Base-by-base conservation (phyloP, 2,329 filamentous ascomycete genomes). In the Talaromyces sp. region DNA sequence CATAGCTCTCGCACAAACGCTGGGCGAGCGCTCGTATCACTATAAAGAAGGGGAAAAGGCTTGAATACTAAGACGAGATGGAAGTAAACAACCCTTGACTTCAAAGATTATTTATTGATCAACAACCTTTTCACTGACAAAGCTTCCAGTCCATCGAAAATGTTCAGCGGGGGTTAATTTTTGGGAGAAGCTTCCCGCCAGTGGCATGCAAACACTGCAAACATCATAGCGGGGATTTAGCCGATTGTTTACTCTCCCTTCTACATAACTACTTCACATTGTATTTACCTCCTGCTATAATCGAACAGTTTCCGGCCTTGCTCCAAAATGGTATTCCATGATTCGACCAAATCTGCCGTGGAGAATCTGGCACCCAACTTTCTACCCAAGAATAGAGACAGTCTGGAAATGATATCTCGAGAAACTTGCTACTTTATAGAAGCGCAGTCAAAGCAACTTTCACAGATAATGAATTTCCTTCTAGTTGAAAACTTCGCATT, bases 1-100 rank as follows among this genome's bases (percentile, higher is more conserved):
- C 95, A 99, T 98, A 73, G 71, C 82, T 63, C 19, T 69, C n/a
- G 61, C 66, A 51, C 49, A 58, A 58, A 47, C 61, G 31, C 51
- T 29, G 66, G 27, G 15, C 49, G 53, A 65, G 36, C 56, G 56
- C 22, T 59, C 8, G 38, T 59, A 59, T 59, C 15, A 43, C 56
- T 58, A 49, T 56, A 56, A 56, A 17, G 19, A 36, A 15, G 63
- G 38, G 51, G 54, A 49, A 64, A 64, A 65, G 45, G 60, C 58
- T 47, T 22, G 11, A 38, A 4, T 47, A 17, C 5, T 38, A 3
- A 27, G 34, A 47, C 10, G 11, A 36, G 60, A 49, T 40, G 17
- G 45, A 43, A 56, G 27, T 22, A 13, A 5, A 60, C 5, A 45
- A 58, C 6, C 15, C 22, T 31, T 53, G 27, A 19, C 17, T 62